Evolutionary conservation across 768 basidiomycete species (phyloP).

Genomic region (Suillus paluster): DNA sequence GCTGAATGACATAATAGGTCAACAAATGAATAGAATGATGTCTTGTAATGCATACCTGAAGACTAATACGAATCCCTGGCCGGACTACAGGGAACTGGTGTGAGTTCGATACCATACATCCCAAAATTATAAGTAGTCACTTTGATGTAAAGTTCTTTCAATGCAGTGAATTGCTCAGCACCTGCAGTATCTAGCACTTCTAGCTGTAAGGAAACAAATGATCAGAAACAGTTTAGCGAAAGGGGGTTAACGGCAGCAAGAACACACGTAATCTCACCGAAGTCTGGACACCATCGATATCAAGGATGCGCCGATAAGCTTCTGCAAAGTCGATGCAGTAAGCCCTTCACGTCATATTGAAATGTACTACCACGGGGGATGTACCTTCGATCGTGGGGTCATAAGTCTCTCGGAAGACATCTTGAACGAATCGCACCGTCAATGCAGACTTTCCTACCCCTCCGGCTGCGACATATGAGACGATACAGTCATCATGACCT

Average conservation of each 20-base stretch:
- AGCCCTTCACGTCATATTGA: slow-evolving; percentile 11
- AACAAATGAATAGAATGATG: neutral
- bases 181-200: slow-evolving; percentile 86
- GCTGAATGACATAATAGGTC: slow-evolving; percentile 40
- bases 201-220: slow-evolving; percentile 48
- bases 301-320: slow-evolving; percentile 67
- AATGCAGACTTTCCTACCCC: slow-evolving; percentile 90
- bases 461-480: slow-evolving; percentile 56
- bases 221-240: slow-evolving; percentile 16
- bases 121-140: slow-evolving; percentile 35
- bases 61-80: slow-evolving; percentile 80
- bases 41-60: slow-evolving; percentile 58
- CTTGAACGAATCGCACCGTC: slow-evolving; percentile 76
- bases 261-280: slow-evolving; percentile 49
- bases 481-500: slow-evolving; percentile 10
- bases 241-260: slow-evolving; percentile 10
- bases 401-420: slow-evolving; percentile 76
- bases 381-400: slow-evolving; percentile 86
- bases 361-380: slow-evolving; percentile 10
- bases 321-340: slow-evolving; percentile 46
- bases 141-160: slow-evolving; percentile 85
- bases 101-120: neutral
- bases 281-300: slow-evolving; percentile 67
- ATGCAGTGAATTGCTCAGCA: slow-evolving; percentile 81
- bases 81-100: slow-evolving; percentile 47